These are phyloP conservation scores for Gonapodya sp. DNA, from an alignment of 192 early-diverging fungal species.

Conservation along the genomic window DNA sequence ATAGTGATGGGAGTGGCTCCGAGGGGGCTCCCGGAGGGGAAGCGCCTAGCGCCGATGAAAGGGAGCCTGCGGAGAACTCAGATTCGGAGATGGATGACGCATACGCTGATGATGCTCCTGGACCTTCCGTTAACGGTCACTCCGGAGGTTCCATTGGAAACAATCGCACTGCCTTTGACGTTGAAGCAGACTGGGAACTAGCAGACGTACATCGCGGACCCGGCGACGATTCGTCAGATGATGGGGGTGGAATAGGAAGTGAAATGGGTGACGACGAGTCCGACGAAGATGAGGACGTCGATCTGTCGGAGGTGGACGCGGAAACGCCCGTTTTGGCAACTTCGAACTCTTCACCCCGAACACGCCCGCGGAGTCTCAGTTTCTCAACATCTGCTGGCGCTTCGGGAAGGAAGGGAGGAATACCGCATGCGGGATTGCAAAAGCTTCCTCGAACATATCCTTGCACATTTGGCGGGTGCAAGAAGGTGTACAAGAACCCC, in stretches of 20 bases:
- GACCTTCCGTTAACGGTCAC: background rate
- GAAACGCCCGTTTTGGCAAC: background rate
- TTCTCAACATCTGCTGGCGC: background rate
- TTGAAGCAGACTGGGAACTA: background rate
- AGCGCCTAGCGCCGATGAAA: background rate
- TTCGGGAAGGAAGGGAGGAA: background rate
- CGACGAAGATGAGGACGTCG: background rate
- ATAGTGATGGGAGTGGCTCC: background rate
- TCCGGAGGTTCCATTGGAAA: background rate
- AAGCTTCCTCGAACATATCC: slow-evolving; percentile 39
- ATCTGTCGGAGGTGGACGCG: background rate
- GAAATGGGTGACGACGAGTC: background rate
- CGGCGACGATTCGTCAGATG: background rate
- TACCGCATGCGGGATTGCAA: background rate
- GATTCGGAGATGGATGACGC: background rate
- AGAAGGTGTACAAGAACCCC: slow-evolving; percentile 97
- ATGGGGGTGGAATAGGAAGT: background rate
- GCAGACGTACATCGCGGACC: background rate
- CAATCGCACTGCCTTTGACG: background rate
- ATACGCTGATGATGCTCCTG: background rate
- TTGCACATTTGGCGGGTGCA: slow-evolving; percentile 77
- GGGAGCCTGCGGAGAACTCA: background rate
- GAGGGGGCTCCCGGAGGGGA: background rate
- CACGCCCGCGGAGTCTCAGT: background rate
- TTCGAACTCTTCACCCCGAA: background rate